Percentiles rank a stretch among this genome's conserved stretches.
Conservation (phyloP, 192 early-diverging fungal genomes). For the Coemansia sp. region DNA sequence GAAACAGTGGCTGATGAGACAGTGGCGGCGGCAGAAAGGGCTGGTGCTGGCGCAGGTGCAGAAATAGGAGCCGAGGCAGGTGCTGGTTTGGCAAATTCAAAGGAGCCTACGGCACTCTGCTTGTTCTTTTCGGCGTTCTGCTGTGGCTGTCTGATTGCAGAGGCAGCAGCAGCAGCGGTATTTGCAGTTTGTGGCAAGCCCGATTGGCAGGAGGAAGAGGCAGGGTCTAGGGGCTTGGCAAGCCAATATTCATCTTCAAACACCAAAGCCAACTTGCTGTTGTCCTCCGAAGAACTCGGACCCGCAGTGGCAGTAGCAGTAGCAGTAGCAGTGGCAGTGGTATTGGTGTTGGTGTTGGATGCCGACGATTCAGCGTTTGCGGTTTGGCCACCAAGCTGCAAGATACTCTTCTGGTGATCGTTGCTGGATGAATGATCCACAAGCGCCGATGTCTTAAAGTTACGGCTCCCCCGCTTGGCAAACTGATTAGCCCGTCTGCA, state of each 20-base stretch:
- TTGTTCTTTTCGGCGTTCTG: too few relatives aligned
- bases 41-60: neutral
- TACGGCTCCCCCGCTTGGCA: constrained; percentile 42
- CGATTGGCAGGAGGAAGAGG: too few relatives aligned
- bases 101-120: too few relatives aligned
- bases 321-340: too few relatives aligned
- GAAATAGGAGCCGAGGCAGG: neutral
- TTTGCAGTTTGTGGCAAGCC: too few relatives aligned
- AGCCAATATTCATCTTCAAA: neutral
- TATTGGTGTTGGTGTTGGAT: neutral
- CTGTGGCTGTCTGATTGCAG: neutral
- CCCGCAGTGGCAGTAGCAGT: neutral
- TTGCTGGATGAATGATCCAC: constrained; percentile 46
- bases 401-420: constrained; percentile 38
- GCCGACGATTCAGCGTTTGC: neutral
- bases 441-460: constrained; percentile 48
- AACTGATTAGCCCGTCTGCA: constrained; percentile 43
- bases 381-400: constrained; percentile 4
- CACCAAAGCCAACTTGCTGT: neutral
- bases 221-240: neutral
- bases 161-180: neutral
- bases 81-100: too few relatives aligned
- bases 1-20: too few relatives aligned
- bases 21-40: neutral
- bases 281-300: neutral